Percentiles rank a stretch among this genome's conserved stretches.
phyloP scores from a whole-genome alignment of 257 asterid species.

The Haberlea rhodopensis region DNA sequence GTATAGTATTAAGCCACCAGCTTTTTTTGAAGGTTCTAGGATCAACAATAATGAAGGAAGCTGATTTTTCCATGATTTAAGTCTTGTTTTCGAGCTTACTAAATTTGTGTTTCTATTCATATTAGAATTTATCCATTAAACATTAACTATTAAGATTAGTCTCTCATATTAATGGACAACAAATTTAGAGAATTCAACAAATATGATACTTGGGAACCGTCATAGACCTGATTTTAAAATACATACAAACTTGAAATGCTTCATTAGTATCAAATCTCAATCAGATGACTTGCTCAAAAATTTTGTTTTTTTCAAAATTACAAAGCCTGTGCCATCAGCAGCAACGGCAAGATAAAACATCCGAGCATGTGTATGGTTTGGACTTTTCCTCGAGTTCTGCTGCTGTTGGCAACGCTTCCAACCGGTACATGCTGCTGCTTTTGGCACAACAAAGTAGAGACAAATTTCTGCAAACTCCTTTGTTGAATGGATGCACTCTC shows the following conservation, averaged over 20 bases:
- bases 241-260: no score
- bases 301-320: no score
- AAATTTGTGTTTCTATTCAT: neutral
- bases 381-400: slow-evolving; percentile 69
- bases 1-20: no score
- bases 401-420: slow-evolving; percentile 69
- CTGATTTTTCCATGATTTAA: neutral
- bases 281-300: no score
- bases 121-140: no score
- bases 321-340: slow-evolving; percentile 37
- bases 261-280: no score
- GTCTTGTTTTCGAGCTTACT: neutral
- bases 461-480: slow-evolving; percentile 87
- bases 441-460: slow-evolving; percentile 57
- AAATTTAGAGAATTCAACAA: no score
- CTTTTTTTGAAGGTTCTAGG: neutral
- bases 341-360: slow-evolving; percentile 72
- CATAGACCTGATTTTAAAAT: no score
- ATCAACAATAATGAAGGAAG: neutral
- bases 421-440: slow-evolving; percentile 43
- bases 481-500: slow-evolving; percentile 83
- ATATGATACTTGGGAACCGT: no score
- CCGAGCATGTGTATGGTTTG: slow-evolving; percentile 73
- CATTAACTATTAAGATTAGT: no score
- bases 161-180: no score